Conservation (phyloP, 805 yeast species). For the Zygosaccharomyces kombuchaensis region DNA sequence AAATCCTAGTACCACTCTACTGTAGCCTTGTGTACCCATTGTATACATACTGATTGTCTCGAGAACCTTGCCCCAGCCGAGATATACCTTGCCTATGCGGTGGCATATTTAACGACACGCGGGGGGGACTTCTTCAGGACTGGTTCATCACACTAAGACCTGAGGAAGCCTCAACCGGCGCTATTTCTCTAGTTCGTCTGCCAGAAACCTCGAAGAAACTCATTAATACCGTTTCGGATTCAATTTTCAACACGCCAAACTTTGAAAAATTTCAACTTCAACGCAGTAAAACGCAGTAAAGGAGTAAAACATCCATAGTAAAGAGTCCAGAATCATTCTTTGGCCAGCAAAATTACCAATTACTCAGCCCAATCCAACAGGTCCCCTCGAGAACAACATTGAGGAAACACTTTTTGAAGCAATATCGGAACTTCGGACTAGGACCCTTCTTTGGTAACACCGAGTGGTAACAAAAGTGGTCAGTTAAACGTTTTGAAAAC, state of each 20-base stretch:
- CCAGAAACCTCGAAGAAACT: background rate
- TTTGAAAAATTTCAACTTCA: background rate
- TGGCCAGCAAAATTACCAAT: background rate
- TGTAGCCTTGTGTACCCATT: background rate
- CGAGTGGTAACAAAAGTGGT: background rate
- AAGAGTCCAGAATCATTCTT: background rate
- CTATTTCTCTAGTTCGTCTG: background rate
- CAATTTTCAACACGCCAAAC: background rate
- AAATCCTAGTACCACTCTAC: constrained; percentile 14
- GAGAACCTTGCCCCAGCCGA: background rate
- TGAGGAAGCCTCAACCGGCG: background rate
- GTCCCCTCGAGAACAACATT: background rate
- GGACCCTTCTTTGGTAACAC: background rate
- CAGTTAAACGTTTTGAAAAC: background rate
- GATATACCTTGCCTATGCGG: background rate
- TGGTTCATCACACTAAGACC: background rate
- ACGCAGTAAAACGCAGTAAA: background rate
- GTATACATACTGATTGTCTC: background rate
- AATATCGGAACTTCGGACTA: background rate
- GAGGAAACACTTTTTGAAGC: background rate
- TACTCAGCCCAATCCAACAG: background rate
- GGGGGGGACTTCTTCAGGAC: too few species aligned
- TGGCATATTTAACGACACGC: too few species aligned
- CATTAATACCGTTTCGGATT: background rate
- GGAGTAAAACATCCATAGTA: background rate